Evolutionary conservation across 148 eudicot species (phyloP).

Genomic region (Rhododendron mucronatum): DNA sequence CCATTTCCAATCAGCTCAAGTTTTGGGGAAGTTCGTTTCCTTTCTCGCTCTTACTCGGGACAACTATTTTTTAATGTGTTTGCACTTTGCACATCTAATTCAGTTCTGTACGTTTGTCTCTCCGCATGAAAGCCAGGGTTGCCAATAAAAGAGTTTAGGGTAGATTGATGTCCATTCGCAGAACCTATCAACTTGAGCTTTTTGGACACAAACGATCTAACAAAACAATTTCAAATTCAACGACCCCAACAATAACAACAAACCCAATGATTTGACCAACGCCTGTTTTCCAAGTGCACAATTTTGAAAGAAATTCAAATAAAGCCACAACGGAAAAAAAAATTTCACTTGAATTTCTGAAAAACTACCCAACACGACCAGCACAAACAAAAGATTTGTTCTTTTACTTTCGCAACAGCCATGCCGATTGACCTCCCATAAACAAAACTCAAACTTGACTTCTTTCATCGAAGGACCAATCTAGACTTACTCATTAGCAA

Average conservation of each 20-base stretch:
- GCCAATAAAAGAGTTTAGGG: not conserved
- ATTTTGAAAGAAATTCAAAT: not conserved
- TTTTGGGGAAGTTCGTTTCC: not conserved
- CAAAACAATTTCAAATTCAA: not conserved
- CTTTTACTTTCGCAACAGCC: not conserved
- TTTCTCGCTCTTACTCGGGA: not conserved
- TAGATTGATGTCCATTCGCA: not conserved
- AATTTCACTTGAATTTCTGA: not conserved
- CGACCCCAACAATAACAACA: not conserved
- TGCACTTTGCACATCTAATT: too few species aligned
- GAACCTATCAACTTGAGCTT: constrained; percentile 1
- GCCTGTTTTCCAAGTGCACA: not conserved
- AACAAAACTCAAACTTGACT: not conserved
- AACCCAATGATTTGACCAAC: not conserved
- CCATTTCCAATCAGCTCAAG: not conserved
- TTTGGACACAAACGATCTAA: not conserved
- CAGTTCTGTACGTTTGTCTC: not conserved
- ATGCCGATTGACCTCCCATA: not conserved
- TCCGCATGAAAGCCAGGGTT: too few species aligned
- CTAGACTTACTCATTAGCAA: not conserved
- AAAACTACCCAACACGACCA: not conserved
- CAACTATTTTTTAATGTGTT: not conserved
- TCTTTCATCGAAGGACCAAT: not conserved
- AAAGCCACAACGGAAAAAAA: too few species aligned
- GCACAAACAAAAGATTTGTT: not conserved